Base-by-base conservation (phyloP, 2,329 filamentous ascomycete genomes). In the Seiridium unicorne region DNA sequence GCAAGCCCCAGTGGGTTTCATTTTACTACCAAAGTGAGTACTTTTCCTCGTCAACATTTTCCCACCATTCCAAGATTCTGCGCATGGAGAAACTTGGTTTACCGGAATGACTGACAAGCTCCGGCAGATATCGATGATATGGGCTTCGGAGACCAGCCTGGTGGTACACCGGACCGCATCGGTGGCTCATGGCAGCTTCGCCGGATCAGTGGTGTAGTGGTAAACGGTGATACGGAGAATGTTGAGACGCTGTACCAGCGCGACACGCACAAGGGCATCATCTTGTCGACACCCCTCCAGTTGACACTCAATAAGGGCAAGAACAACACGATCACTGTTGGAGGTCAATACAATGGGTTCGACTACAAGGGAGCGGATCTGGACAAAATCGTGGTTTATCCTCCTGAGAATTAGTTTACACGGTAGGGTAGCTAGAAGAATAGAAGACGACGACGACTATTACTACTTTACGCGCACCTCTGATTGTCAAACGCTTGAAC, bases 311-410 rank as follows among this genome's bases (percentile, higher is more conserved):
- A 81, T 38, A 78, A 84, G 66, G 84, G 84, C 0, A 61, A 55
- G 2, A 74, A 72, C 9, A 83, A 85, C 62, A 83, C 77, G 0
- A 85, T 88, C 55, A 83, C 81, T 1, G 76, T 88, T 32, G 84
- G 85, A 0, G 85, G 85, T 0, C 61, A 87, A 51, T 77, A 70
- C 53, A 87, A 88, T 59, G 84, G 84, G 0, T 75, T 83, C 51
- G 81, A 84, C 59, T 76, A 78, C 18, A 85, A 83, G 68, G 84
- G 84, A 0, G 84, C 82, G 1, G 85, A 88, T 65, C 66, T 88
- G 31, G 85, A 88, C 63, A 76, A 78, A 11, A 81, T 88, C 64
- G 77, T 87, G 1, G 85, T 88, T 0, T 87, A 87, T 68, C 84
- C 84, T 1, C 74, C 82, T 0, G 84, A 87, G 70, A 62, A 64